These are phyloP conservation scores for Vararia minispora DNA, from an alignment of 768 basidiomycete genomes.

Conservation along the genomic window DNA sequence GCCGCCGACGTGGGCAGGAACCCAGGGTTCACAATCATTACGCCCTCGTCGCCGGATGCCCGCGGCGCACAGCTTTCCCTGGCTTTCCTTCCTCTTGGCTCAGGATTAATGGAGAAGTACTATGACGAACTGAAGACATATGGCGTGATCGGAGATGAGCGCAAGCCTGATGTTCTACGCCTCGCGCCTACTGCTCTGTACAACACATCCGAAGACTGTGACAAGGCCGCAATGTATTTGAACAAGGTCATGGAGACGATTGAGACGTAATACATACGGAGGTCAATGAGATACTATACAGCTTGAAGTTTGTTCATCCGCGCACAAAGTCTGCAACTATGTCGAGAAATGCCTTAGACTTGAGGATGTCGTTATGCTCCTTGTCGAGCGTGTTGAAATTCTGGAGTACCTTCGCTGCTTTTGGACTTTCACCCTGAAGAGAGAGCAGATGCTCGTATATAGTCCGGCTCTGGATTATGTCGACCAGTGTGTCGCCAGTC, in stretches of 20 bases:
- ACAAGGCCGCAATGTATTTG: constrained; percentile 52
- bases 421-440: constrained; percentile 22
- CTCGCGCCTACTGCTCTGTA: constrained; percentile 83
- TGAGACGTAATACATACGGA: background rate
- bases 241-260: constrained; percentile 42
- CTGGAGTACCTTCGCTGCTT: constrained; percentile 13
- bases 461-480: constrained; percentile 45
- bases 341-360: constrained; percentile 30
- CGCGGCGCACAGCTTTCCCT: constrained; percentile 88
- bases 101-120: constrained; percentile 61
- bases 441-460: constrained; percentile 45
- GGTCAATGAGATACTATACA: background rate
- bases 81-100: constrained; percentile 53
- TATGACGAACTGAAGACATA: constrained; percentile 44
- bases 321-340: constrained; percentile 33
- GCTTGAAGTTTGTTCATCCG: constrained; percentile 5
- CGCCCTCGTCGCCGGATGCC: constrained; percentile 52
- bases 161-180: constrained; percentile 86
- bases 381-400: constrained; percentile 30
- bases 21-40: constrained; percentile 83
- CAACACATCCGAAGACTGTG: constrained; percentile 70
- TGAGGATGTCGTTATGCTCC: constrained; percentile 47
- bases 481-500: constrained; percentile 55
- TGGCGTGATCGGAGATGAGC: constrained; percentile 88
- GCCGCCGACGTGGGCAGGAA: constrained; percentile 3